Evolutionary conservation across 345 rosid genomes (phyloP).

Genomic region (Anastatica hierochuntica): DNA sequence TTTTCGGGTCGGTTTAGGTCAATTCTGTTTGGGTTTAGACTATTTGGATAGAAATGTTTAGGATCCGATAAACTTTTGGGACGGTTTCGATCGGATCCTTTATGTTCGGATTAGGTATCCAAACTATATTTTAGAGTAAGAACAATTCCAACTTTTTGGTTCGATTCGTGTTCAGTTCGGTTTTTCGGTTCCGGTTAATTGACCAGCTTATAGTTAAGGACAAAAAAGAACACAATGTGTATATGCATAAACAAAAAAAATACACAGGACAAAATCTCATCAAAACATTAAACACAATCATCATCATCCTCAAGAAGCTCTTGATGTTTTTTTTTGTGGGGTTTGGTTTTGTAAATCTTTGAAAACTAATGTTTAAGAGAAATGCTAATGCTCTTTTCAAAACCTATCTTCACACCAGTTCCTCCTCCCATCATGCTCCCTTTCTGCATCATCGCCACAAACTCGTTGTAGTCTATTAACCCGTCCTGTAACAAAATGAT

Average conservation of each 20-base stretch:
- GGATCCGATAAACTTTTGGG: too few species aligned
- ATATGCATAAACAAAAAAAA: slow-evolving; percentile 21
- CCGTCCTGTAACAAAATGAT: slow-evolving; percentile 51
- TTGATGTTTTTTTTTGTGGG: neutral
- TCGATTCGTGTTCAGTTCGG: too few species aligned
- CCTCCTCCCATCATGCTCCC: slow-evolving; percentile 32
- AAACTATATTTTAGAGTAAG: too few species aligned
- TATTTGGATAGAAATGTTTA: too few species aligned
- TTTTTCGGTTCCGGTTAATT: too few species aligned
- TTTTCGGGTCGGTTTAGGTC: too few species aligned
- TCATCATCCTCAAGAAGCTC: slow-evolving; percentile 4
- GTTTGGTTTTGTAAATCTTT: neutral
- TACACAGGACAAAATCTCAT: slow-evolving; percentile 16
- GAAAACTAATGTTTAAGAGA: slow-evolving; percentile 31
- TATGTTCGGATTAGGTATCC: too few species aligned
- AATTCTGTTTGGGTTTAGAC: too few species aligned
- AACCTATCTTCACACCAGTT: slow-evolving; percentile 29
- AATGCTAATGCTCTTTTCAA: slow-evolving; percentile 42
- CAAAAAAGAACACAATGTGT: too few species aligned
- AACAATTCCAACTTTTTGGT: too few species aligned
- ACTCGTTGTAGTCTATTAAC: slow-evolving; percentile 70
- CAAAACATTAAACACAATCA: slow-evolving; percentile 19
- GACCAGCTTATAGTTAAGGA: too few species aligned
- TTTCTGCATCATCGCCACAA: slow-evolving; percentile 81
- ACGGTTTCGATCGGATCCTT: too few species aligned